Base-by-base conservation (phyloP, 495 filamentous ascomycete species). In the Aspergillus nidulans region DNA sequence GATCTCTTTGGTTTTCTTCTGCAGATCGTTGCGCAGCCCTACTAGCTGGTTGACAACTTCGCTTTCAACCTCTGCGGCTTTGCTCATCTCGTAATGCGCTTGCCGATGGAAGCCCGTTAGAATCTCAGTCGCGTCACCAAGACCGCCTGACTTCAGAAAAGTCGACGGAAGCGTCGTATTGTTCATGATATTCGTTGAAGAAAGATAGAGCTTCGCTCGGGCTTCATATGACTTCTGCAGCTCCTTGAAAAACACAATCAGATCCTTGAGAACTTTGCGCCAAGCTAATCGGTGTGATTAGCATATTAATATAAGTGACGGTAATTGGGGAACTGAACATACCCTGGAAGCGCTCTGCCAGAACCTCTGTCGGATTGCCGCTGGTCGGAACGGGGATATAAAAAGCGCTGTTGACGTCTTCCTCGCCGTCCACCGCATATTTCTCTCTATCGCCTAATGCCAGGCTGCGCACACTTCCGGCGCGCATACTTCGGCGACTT, bases 1-100 rank as follows among this genome's bases (percentile, higher is more conserved):
- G 69, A 98, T 97, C 72, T 98, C 94, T 72, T 97, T 97, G 63
- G 92, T 94, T 75, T 98, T 98, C 71, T 92, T 89, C 49, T 86
- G 85, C 16, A 98, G 77, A 69, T 98, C 94, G 62, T 84, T 91
- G 42, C 94, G 76, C 20, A 98, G 76, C 13, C 89, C 91, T 5
- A 85, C 90, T 42, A 98, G 78, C 49, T 90, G 89, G 41, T 86
- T 80, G 56, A 97, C 90, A 30, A 98, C 89, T 60, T 96, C 91
- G 52, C 83, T 84, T 69, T 97, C 90, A 53, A 96, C 91, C 58
- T 95, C 89, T 23, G 82, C 84, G 4, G 91, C 89, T 71, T 96
- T 96, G 69, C 85, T 90, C n/a, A 88, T 82, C 67, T 95, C 92
- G 5, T 70, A 62, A 39, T 94, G 81, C n/a, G 86, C 79, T 54